Evolutionary conservation across 2,329 filamentous ascomycete species (phyloP).

Genomic region (Aspergillus caelatus): DNA sequence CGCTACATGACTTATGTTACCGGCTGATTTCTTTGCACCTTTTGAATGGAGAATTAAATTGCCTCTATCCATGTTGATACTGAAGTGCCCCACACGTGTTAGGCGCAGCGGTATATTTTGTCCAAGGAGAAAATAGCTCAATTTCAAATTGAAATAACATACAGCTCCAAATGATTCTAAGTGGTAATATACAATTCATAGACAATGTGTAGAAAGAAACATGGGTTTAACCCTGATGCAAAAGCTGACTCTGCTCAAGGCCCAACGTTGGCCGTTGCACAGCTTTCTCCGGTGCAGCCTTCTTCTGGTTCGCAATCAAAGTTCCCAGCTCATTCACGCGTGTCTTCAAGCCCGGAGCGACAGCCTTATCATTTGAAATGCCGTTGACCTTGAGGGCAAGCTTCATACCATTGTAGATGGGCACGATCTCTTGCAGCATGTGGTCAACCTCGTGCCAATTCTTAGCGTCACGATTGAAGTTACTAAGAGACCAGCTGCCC

Average conservation of each 20-base stretch:
- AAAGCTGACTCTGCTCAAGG: constrained; percentile 20
- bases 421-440: constrained; percentile 35
- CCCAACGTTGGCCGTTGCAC: constrained; percentile 24
- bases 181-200: constrained; percentile 29
- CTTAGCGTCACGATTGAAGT: constrained; percentile 24
- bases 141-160: constrained; percentile 26
- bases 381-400: constrained; percentile 40
- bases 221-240: constrained; percentile 16
- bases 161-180: constrained; percentile 20
- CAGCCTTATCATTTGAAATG: constrained; percentile 26
- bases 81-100: background rate
- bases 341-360: constrained; percentile 28
- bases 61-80: background rate
- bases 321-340: constrained; percentile 52
- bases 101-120: constrained; percentile 1
- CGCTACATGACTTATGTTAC: background rate
- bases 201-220: constrained; percentile 3
- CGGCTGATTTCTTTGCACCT: background rate
- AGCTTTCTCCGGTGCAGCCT: constrained; percentile 21
- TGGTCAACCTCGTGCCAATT: constrained; percentile 25
- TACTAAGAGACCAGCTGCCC: constrained; percentile 33
- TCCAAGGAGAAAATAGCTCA: constrained; percentile 17
- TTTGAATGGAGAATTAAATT: background rate
- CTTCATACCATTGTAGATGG: constrained; percentile 47
- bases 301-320: constrained; percentile 46